These are phyloP conservation scores for Phycomyces nitens DNA, from an alignment of 192 early-diverging fungal species.

Conservation along the genomic window DNA sequence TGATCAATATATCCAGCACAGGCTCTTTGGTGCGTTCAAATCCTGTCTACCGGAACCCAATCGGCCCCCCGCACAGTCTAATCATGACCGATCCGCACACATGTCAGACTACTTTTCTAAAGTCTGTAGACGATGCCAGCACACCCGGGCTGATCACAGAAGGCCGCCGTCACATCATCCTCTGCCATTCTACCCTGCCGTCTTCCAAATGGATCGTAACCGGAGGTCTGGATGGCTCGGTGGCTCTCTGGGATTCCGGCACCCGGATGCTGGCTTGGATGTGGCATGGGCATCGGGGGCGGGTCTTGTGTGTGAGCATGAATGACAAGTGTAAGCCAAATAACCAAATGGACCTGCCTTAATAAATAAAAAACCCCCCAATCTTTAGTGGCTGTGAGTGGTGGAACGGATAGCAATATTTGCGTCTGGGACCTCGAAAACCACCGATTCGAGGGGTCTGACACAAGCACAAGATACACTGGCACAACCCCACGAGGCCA, in stretches of 20 bases:
- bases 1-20: background rate
- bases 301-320: slow-evolving; percentile 49
- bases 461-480: slow-evolving; percentile 11
- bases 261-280: slow-evolving; percentile 24
- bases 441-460: background rate
- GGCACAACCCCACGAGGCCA: slow-evolving; percentile 37
- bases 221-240: slow-evolving; percentile 44
- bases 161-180: slow-evolving; percentile 25
- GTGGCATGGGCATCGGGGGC: slow-evolving; percentile 42
- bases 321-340: slow-evolving; percentile 40
- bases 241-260: slow-evolving; percentile 40
- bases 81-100: slow-evolving; percentile 13
- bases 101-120: background rate
- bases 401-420: slow-evolving; percentile 43
- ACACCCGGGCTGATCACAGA: background rate
- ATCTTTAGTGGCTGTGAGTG: slow-evolving; percentile 33
- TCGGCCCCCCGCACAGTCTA: background rate
- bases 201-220: slow-evolving; percentile 38
- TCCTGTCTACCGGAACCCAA: slow-evolving; percentile 1
- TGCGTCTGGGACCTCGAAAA: slow-evolving; percentile 46
- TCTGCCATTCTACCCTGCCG: slow-evolving; percentile 40
- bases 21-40: slow-evolving; percentile 5
- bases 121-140: background rate
- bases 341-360: background rate
- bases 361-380: background rate